Percentiles rank a stretch among this genome's conserved stretches.
Conservation (phyloP, 495 filamentous ascomycete species). For the Umbilicaria muhlenbergii region DNA sequence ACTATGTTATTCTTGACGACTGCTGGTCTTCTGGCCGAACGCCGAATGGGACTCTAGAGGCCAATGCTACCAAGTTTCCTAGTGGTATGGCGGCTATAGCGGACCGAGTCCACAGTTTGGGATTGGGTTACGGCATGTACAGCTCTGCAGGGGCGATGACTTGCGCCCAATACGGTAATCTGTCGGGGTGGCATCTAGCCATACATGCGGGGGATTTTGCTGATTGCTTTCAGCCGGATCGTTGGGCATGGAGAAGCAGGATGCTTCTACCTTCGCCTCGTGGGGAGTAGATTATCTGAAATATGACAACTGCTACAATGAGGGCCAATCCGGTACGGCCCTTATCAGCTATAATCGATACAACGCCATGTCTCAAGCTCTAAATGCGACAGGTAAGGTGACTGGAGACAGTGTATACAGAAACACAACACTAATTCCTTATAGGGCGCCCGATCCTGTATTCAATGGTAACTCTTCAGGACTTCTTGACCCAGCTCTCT, state of each 20-base stretch:
- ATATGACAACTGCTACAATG: constrained; percentile 57
- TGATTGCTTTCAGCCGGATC: constrained; percentile 32
- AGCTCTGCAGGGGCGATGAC: constrained; percentile 32
- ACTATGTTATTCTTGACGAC: constrained; percentile 41
- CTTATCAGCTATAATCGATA: constrained; percentile 36
- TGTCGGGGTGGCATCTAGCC: constrained; percentile 7
- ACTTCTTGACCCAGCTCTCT: too few species aligned
- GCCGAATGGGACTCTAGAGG: constrained; percentile 22
- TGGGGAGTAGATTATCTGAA: constrained; percentile 54
- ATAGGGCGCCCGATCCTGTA: constrained; percentile 36
- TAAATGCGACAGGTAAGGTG: constrained; percentile 28
- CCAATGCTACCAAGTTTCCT: constrained; percentile 29
- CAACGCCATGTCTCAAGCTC: constrained; percentile 43
- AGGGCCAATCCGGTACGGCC: constrained; percentile 32
- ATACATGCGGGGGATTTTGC: background rate
- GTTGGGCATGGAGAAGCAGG: constrained; percentile 41
- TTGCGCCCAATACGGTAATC: constrained; percentile 14
- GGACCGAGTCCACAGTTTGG: constrained; percentile 26
- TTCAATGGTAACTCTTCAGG: constrained; percentile 12
- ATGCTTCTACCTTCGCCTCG: constrained; percentile 42
- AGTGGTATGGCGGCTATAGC: constrained; percentile 27
- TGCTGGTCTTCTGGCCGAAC: constrained; percentile 33
- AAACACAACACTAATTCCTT: too few species aligned
- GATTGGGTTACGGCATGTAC: constrained; percentile 35
- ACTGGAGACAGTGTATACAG: constrained; percentile 7